phyloP scores from a whole-genome alignment of 352 stramenopile species.

The Phytophthora nicotianae region DNA sequence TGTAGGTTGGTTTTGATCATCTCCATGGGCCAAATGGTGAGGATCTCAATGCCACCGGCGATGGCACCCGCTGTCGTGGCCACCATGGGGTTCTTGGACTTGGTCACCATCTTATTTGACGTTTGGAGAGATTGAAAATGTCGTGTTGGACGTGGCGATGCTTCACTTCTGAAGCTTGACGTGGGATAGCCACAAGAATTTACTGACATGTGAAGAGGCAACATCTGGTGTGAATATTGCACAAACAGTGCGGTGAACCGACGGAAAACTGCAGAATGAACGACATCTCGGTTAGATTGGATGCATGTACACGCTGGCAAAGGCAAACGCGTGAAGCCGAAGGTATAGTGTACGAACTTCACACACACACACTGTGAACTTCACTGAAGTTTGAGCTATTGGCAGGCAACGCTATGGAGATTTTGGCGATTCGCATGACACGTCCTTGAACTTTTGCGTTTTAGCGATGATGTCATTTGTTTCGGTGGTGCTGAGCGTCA shows the following conservation, averaged over 20 bases:
- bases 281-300: too few species aligned
- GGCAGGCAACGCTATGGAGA: neutral
- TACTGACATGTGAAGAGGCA: slow-evolving; percentile 8
- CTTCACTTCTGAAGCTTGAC: slow-evolving; percentile 30
- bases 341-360: too few species aligned
- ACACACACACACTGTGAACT: too few species aligned
- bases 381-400: neutral
- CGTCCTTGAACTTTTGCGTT: slow-evolving; percentile 21
- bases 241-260: slow-evolving; percentile 4
- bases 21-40: slow-evolving; percentile 93
- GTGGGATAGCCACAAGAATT: slow-evolving; percentile 37
- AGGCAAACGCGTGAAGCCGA: too few species aligned
- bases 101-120: slow-evolving; percentile 45
- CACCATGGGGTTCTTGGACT: slow-evolving; percentile 82
- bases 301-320: neutral
- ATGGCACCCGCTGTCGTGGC: slow-evolving; percentile 84
- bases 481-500: slow-evolving; percentile 9
- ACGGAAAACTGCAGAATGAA: too few species aligned
- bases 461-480: slow-evolving; percentile 24
- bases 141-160: slow-evolving; percentile 18
- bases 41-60: slow-evolving; percentile 89
- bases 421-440: slow-evolving; percentile 13
- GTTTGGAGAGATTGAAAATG: slow-evolving; percentile 21
- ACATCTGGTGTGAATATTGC: slow-evolving; percentile 25
- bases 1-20: slow-evolving; percentile 96